Evolutionary conservation across 345 rosid species (phyloP), one percentile per base, ranked within the genome.

Genomic region (Hevea brasiliensis): DNA sequence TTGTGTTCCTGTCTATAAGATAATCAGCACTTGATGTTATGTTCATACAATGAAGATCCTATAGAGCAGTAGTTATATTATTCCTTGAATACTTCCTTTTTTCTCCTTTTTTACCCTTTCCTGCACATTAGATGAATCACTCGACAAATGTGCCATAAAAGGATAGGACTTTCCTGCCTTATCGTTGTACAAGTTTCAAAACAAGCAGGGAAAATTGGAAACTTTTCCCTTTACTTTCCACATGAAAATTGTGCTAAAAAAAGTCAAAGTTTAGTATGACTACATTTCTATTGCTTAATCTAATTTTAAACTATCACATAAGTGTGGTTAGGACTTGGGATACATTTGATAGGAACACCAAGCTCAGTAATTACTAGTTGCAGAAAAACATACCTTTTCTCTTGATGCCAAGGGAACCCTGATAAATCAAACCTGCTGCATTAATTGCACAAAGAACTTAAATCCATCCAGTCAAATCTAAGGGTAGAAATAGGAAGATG

Each of bases 321-420:
- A 27, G 41, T 27, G 37, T 32, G 37, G 37, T 32, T 32, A 1
- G 47, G 12, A 29, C 29, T 15, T 65, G 66, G 58, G 72, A 58
- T 18, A 15, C 4, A 51, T 56, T 24, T 17, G 29, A 44, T 62
- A 29, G 18, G 64, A 72, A 69, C 60, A 72, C 24, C 57, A 65
- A 32, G 60, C 65, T 55, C 29, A 65, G 58, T 29, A 50, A 60
- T 54, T 69, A 69, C 59, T 18, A 70, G 56, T 69, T 24, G 2
- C 61, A 65, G 70, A 68, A 80, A 29, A 83, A 57, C 82, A 69
- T 78, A 81, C 81, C 86, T 44, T 79, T 32, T 32, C 67, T 35
- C 2, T 58, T 51, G 68, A 70, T 57, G 78, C 61, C 50, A 41
- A 44, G 67, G 72, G 66, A 73, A 70, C 50, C 74, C 45, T 53